A percentile compares a stretch with the other conserved stretches of the same genome.
phyloP scores from a whole-genome alignment of 768 basidiomycete genomes.

The Sporobolomyces phaffii region DNA sequence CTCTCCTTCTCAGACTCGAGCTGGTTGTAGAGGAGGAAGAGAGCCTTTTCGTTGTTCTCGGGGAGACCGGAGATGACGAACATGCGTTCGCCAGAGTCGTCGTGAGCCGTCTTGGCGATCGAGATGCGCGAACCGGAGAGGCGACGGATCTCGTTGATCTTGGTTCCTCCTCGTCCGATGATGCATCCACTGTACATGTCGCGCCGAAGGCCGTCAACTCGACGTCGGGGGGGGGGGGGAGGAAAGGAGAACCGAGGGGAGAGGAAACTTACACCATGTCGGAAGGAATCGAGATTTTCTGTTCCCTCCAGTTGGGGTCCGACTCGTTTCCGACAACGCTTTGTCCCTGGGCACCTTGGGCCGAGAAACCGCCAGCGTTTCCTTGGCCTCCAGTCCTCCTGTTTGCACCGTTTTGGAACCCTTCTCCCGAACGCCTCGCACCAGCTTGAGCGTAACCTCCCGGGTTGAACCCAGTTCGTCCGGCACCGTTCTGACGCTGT shows the following conservation, averaged over 20 bases:
- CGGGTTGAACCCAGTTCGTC: slow-evolving; percentile 3
- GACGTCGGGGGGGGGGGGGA: too few species aligned
- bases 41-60: slow-evolving; percentile 84
- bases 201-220: background rate
- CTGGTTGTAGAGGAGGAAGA: slow-evolving; percentile 95
- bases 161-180: slow-evolving; percentile 92
- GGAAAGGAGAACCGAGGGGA: slow-evolving; percentile 36
- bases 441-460: slow-evolving; percentile 2
- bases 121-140: slow-evolving; percentile 96
- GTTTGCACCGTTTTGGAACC: background rate
- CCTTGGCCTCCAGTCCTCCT: background rate
- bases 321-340: slow-evolving; percentile 36
- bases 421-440: background rate
- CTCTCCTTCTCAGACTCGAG: slow-evolving; percentile 55
- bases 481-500: background rate
- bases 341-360: slow-evolving; percentile 4
- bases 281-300: slow-evolving; percentile 97
- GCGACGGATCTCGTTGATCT: slow-evolving; percentile 98
- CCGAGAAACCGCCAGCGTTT: background rate
- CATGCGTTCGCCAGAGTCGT: slow-evolving; percentile 98
- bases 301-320: slow-evolving; percentile 78
- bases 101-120: slow-evolving; percentile 98
- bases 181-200: slow-evolving; percentile 55
- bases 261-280: slow-evolving; percentile 79
- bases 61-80: slow-evolving; percentile 94